Percentiles rank a stretch among this genome's conserved stretches.
Evolutionary conservation across 1,284 basidiomycete species (phyloP).

Genomic region (Caloboletus firmus): DNA sequence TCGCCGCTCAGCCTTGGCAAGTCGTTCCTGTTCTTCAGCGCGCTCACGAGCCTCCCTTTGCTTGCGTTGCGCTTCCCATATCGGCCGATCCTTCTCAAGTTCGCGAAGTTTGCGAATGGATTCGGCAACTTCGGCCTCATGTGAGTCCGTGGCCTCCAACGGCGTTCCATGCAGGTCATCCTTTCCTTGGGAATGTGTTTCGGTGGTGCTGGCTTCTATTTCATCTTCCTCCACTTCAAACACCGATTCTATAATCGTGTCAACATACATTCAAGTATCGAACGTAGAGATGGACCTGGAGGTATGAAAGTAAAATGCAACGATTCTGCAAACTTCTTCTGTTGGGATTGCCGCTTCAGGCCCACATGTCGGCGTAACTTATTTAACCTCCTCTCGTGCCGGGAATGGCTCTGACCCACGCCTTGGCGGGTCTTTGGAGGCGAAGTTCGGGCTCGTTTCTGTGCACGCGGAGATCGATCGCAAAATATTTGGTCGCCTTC

Average conservation of each 20-base stretch:
- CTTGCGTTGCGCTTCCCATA: constrained; percentile 57
- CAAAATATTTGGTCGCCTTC: constrained; percentile 29
- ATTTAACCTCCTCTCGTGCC: constrained; percentile 43
- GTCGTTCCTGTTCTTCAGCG: constrained; percentile 44
- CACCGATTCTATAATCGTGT: constrained; percentile 31
- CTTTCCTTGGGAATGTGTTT: constrained; percentile 8
- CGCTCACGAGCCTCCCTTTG: constrained; percentile 47
- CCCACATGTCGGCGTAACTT: constrained; percentile 37
- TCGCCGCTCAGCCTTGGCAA: constrained; percentile 38
- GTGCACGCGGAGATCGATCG: constrained; percentile 19
- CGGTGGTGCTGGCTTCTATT: background rate
- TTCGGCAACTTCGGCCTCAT: constrained; percentile 54
- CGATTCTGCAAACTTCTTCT: background rate
- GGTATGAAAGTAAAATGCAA: constrained; percentile 11
- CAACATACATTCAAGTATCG: background rate
- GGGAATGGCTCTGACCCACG: constrained; percentile 38
- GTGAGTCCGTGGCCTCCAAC: constrained; percentile 38
- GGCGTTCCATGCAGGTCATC: background rate
- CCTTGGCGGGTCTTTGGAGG: constrained; percentile 45
- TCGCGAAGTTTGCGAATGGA: constrained; percentile 68
- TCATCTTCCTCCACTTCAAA: constrained; percentile 41
- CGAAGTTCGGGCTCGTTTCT: constrained; percentile 49
- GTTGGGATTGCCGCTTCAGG: constrained; percentile 35
- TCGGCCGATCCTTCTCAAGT: constrained; percentile 60
- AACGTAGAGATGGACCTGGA: constrained; percentile 18